Conservation (phyloP, 169 alveolate species). For the Plasmodium vinckei region DNA sequence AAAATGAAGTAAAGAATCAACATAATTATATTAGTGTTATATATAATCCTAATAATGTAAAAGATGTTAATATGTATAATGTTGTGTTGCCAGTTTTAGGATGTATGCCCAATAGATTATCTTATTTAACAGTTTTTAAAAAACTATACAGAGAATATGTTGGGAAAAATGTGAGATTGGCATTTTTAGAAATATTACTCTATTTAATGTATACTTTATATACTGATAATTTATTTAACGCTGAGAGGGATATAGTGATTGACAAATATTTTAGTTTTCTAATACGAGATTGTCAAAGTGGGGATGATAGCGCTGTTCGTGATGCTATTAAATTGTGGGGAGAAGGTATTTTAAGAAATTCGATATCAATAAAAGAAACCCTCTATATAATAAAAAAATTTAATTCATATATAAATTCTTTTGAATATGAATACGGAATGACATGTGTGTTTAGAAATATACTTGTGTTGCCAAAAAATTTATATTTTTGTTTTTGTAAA, state of each 20-base stretch:
- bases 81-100: slow-evolving; percentile 75
- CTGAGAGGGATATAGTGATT: slow-evolving; percentile 1
- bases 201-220: slow-evolving; percentile 57
- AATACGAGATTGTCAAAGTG: neutral
- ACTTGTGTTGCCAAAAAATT: slow-evolving; percentile 43
- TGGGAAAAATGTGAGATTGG: slow-evolving; percentile 20
- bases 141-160: slow-evolving; percentile 31
- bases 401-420: slow-evolving; percentile 61
- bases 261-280: slow-evolving; percentile 2
- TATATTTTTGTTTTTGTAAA: slow-evolving; percentile 60
- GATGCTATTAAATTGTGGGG: slow-evolving; percentile 36
- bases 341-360: slow-evolving; percentile 34
- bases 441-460: slow-evolving; percentile 74
- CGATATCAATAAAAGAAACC: slow-evolving; percentile 27
- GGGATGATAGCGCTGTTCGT: neutral
- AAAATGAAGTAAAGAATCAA: slow-evolving; percentile 38
- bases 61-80: slow-evolving; percentile 32
- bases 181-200: slow-evolving; percentile 74
- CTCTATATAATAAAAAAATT: slow-evolving; percentile 62
- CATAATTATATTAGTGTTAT: slow-evolving; percentile 53
- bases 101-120: slow-evolving; percentile 39
- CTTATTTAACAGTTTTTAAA: slow-evolving; percentile 56
- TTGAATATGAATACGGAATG: slow-evolving; percentile 78
- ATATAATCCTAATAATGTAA: neutral
- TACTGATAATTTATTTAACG: slow-evolving; percentile 46